Base-by-base conservation (phyloP, 2,329 filamentous ascomycete genomes). In the Amauroascus niger region DNA sequence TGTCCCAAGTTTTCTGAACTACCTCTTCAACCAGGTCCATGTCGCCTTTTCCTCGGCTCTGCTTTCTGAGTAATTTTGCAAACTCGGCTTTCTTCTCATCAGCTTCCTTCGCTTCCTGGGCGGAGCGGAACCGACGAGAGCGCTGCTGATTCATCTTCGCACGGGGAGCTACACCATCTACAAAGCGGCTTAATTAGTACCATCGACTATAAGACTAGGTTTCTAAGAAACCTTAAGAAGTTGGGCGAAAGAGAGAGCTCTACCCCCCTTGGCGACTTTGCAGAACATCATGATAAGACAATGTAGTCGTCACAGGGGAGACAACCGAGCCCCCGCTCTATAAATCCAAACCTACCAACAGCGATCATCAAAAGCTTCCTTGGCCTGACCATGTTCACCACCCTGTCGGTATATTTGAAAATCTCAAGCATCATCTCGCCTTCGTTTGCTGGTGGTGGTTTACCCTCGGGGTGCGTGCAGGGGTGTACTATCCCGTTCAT, bases 121-220 rank as follows among this genome's bases (percentile, higher is more conserved):
- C 93, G 20, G 91, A 87, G 58, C 93, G 85, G 73, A 98, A 98
- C 64, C 93, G 88, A 70, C 93, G 82, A 40, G 93, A 95, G 58
- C 93, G 88, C 73, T 98, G 93, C 69, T 98, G 94, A 69, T 98
- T 98, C 93, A 98, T 98, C 73, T 98, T 98, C 55, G 94, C 94
- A 69, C 93, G 86, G 45, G 93, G 94, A 3, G 93, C 93, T 59
- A 98, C 93, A 67, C 93, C 93, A 73, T 98, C 93, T 89, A 57
- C 40, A 35, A 44, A 54, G 41, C 43, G 53, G 22, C 22, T 24
- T 4, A 28, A 55, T 71, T 57, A 75, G 67, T 49, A 51, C 54
- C 33, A 35, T 28, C 28, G 8, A 3, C 6, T 9, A 8, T 39
- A 6, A 11, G 16, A 8, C 14, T 11, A 32, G 46, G 14, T 32